Conservation (phyloP, 1,284 basidiomycete species). For the Thelephora terrestris region DNA sequence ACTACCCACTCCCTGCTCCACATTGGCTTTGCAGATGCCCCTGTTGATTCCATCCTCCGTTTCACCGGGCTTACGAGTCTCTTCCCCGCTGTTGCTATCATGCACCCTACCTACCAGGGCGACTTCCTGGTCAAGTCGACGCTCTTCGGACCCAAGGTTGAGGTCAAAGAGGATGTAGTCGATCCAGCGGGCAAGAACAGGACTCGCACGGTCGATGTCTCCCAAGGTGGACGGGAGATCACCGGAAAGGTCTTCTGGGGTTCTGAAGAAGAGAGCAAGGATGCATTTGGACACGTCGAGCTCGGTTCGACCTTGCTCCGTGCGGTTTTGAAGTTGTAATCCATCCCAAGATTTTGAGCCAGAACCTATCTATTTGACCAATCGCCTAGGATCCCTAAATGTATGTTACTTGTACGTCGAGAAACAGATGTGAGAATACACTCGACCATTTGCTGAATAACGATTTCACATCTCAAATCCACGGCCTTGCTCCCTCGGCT, state of each 20-base stretch:
- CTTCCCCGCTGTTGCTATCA: slow-evolving; percentile 20
- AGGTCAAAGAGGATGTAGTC: slow-evolving; percentile 16
- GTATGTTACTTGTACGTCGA: too few relatives aligned
- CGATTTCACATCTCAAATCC: too few relatives aligned
- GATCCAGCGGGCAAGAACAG: slow-evolving; percentile 32
- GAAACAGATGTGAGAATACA: too few relatives aligned
- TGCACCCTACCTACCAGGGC: slow-evolving; percentile 36
- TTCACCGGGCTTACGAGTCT: slow-evolving; percentile 25
- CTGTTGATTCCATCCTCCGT: slow-evolving; percentile 29
- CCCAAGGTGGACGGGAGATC: slow-evolving; percentile 1
- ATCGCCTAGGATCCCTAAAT: too few relatives aligned
- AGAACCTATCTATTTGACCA: too few relatives aligned
- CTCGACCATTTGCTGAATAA: too few relatives aligned
- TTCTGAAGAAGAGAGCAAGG: too few relatives aligned
- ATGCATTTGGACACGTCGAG: too few relatives aligned
- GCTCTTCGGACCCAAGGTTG: slow-evolving; percentile 14
- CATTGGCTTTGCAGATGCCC: slow-evolving; percentile 25
- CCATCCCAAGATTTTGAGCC: too few relatives aligned
- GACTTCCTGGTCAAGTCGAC: slow-evolving; percentile 24
- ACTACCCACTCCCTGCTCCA: slow-evolving; percentile 20
- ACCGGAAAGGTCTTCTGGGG: slow-evolving; percentile 12
- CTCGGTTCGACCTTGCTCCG: too few relatives aligned
- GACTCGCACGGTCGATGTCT: slow-evolving; percentile 17
- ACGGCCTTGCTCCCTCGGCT: too few relatives aligned
- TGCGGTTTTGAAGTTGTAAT: too few relatives aligned